Evolutionary conservation across 1,284 basidiomycete species (phyloP).

Genomic region (Fomitopsis pinicola): DNA sequence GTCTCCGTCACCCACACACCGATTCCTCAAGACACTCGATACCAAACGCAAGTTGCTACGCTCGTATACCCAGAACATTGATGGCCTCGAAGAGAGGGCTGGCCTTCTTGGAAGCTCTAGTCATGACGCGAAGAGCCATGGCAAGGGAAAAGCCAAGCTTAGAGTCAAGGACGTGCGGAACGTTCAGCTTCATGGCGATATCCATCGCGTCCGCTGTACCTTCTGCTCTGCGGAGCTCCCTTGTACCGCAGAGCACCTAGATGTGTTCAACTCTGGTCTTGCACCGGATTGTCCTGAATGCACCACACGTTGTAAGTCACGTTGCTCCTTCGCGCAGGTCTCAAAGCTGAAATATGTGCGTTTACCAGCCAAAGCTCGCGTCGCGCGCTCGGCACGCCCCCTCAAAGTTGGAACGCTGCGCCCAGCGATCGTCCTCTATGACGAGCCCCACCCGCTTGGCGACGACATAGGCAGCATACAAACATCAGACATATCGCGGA

Average conservation of each 20-base stretch:
- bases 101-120: constrained; percentile 69
- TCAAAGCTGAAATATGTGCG: constrained; percentile 7
- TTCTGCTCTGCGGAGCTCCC: constrained; percentile 76
- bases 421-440: constrained; percentile 87
- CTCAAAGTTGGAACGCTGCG: constrained; percentile 76
- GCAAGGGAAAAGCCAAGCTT: constrained; percentile 62
- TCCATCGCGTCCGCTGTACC: constrained; percentile 82
- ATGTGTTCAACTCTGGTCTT: constrained; percentile 59
- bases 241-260: constrained; percentile 58
- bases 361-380: constrained; percentile 62
- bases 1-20: constrained; percentile 82
- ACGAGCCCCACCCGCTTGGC: constrained; percentile 84
- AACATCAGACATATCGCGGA: constrained; percentile 63
- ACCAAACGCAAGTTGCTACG: constrained; percentile 81
- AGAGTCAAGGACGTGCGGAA: constrained; percentile 71
- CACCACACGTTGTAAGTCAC: constrained; percentile 64
- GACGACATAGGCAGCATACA: constrained; percentile 83
- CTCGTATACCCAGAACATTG: constrained; percentile 95
- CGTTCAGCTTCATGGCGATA: constrained; percentile 90
- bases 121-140: constrained; percentile 42
- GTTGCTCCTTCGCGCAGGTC: constrained; percentile 8
- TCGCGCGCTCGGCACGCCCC: constrained; percentile 77
- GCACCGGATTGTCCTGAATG: constrained; percentile 86
- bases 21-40: constrained; percentile 84
- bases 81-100: constrained; percentile 82